Evolutionary conservation across 129 eudicot genomes (phyloP).

Genomic region (Pittosporum tobira): DNA sequence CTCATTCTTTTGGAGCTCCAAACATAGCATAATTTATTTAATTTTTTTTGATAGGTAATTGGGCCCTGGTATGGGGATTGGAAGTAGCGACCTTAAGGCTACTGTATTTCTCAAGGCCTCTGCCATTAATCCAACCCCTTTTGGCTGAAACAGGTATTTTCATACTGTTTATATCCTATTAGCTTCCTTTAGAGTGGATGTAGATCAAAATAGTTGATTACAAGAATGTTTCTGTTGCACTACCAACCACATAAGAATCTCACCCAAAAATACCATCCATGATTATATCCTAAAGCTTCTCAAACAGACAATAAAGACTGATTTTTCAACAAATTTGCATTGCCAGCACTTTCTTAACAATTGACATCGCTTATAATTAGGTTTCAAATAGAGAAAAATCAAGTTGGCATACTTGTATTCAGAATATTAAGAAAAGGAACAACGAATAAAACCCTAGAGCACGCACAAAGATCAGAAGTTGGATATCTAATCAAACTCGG

Average conservation of each 20-base stretch:
- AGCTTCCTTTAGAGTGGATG: neutral
- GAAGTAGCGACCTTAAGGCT: too few species aligned
- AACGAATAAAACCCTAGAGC: neutral
- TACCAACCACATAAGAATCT: too few species aligned
- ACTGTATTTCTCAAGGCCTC: too few species aligned
- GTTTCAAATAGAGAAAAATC: neutral
- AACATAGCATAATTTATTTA: too few species aligned
- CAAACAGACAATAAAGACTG: neutral
- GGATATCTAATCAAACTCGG: neutral
- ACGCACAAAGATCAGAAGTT: neutral
- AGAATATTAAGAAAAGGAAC: neutral
- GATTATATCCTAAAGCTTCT: neutral
- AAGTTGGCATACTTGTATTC: neutral
- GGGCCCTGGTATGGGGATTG: too few species aligned
- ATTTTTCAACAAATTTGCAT: neutral
- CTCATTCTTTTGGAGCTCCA: too few species aligned
- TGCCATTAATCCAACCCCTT: too few species aligned
- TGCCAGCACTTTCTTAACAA: neutral
- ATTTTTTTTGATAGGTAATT: too few species aligned
- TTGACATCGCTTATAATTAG: neutral
- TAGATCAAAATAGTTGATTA: neutral
- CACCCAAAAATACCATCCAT: neutral
- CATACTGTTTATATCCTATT: too few species aligned
- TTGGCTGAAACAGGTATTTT: too few species aligned
- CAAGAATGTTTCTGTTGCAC: neutral